phyloP scores from a whole-genome alignment of 2,329 filamentous ascomycete genomes.

The Remersonia thermophila region DNA sequence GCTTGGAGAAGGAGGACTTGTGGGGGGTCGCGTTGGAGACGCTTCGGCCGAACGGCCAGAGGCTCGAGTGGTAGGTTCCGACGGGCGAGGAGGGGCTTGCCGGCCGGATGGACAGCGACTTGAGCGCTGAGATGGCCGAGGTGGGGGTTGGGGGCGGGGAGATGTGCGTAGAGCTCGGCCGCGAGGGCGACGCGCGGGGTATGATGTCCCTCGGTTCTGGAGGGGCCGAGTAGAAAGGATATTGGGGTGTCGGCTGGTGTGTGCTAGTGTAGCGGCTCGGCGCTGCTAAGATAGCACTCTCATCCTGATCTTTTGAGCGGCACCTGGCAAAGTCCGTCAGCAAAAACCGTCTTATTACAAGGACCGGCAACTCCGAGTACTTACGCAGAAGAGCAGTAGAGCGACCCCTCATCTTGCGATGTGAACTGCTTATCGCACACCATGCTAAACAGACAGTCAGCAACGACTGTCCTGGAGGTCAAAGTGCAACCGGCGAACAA shows the following conservation, averaged over 20 bases:
- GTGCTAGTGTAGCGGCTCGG: slow-evolving; percentile 18
- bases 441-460: slow-evolving; percentile 35
- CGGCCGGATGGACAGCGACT: slow-evolving; percentile 41
- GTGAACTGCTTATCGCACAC: slow-evolving; percentile 55
- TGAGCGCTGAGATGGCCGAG: slow-evolving; percentile 43
- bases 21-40: slow-evolving; percentile 36
- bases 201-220: slow-evolving; percentile 50
- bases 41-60: slow-evolving; percentile 45
- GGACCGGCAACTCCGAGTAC: slow-evolving; percentile 21
- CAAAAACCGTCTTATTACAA: slow-evolving; percentile 4
- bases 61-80: slow-evolving; percentile 26
- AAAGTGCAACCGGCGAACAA: not conserved
- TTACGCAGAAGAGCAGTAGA: slow-evolving; percentile 54
- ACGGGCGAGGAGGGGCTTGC: slow-evolving; percentile 45
- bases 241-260: slow-evolving; percentile 24
- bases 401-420: slow-evolving; percentile 40
- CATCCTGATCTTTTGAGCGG: slow-evolving; percentile 39
- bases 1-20: slow-evolving; percentile 40
- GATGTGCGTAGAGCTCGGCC: slow-evolving; percentile 43
- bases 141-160: slow-evolving; percentile 42
- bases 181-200: slow-evolving; percentile 50
- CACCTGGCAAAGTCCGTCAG: slow-evolving; percentile 29
- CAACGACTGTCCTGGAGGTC: too few species aligned
- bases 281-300: slow-evolving; percentile 22
- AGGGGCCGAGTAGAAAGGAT: slow-evolving; percentile 33